Evolutionary conservation across 2,329 filamentous ascomycete species (phyloP).

Genomic region (Neocucurbitaria cava): DNA sequence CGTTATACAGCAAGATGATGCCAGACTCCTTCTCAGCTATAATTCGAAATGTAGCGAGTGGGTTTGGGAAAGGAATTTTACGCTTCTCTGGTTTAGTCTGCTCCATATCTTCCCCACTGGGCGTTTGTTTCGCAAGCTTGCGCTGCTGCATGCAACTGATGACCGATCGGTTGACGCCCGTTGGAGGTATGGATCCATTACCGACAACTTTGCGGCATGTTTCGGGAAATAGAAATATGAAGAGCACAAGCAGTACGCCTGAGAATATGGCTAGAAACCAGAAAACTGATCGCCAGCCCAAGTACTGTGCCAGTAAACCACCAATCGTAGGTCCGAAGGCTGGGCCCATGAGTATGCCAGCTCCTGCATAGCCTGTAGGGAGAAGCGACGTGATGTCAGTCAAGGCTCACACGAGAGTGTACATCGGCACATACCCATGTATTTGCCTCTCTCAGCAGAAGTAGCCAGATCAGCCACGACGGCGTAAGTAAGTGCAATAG

Average conservation of each 20-base stretch:
- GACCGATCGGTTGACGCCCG: conserved; percentile 40
- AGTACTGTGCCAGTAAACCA: conserved; percentile 35
- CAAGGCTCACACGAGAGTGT: background rate
- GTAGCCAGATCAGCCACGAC: conserved; percentile 76
- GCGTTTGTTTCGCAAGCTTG: conserved; percentile 17
- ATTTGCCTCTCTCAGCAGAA: conserved; percentile 73
- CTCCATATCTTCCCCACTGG: background rate
- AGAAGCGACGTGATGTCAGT: background rate
- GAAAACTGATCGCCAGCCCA: conserved; percentile 51
- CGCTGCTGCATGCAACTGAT: conserved; percentile 39
- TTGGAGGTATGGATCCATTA: conserved; percentile 46
- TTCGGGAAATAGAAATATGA: conserved; percentile 52
- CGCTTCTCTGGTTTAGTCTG: conserved; percentile 13
- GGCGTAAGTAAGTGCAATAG: conserved; percentile 67
- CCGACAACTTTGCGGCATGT: conserved; percentile 54
- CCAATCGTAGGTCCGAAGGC: conserved; percentile 47
- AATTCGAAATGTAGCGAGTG: conserved; percentile 36
- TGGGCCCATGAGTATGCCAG: conserved; percentile 52
- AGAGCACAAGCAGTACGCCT: conserved; percentile 43
- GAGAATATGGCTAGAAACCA: conserved; percentile 53
- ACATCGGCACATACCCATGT: conserved; percentile 57
- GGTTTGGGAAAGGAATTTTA: conserved; percentile 35
- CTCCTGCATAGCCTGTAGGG: conserved; percentile 61
- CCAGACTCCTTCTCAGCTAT: conserved; percentile 40
- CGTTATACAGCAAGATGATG: conserved; percentile 41